Percentiles rank a stretch among this genome's conserved stretches.
These are phyloP conservation scores for Globisporangium okanoganense DNA, from an alignment of 352 stramenopile genomes.

Conservation along the genomic window DNA sequence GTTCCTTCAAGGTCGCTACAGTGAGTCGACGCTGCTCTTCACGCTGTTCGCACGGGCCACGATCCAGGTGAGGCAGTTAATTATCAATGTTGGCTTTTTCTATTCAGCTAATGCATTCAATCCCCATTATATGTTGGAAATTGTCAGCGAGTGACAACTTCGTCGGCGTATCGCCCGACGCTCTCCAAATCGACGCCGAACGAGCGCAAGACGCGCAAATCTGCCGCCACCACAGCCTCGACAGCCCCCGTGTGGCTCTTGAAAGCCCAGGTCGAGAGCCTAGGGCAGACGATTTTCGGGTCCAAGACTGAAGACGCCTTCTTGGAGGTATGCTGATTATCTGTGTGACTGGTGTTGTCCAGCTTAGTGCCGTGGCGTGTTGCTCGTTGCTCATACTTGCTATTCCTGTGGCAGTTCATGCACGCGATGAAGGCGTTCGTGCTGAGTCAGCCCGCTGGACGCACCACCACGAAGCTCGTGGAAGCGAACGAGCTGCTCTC, in stretches of 20 bases:
- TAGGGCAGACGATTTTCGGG: slow-evolving; percentile 42
- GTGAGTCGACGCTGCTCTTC: slow-evolving; percentile 42
- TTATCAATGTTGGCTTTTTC: not conserved
- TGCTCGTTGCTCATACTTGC: not conserved
- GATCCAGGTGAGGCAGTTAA: slow-evolving; percentile 28
- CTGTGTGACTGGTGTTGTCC: not conserved
- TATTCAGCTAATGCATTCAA: not conserved
- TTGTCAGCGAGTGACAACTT: slow-evolving; percentile 19
- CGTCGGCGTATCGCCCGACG: slow-evolving; percentile 24
- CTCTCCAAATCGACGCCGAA: slow-evolving; percentile 10
- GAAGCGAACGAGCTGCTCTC: slow-evolving; percentile 49
- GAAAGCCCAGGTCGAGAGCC: slow-evolving; percentile 35
- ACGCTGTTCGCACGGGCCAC: slow-evolving; percentile 46
- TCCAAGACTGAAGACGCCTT: slow-evolving; percentile 43
- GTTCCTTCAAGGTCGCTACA: slow-evolving; percentile 53
- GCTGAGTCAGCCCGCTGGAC: slow-evolving; percentile 14
- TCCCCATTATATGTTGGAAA: not conserved
- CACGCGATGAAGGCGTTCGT: slow-evolving; percentile 40
- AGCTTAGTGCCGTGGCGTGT: not conserved
- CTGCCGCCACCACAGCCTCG: not conserved
- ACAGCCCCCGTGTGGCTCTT: slow-evolving; percentile 38
- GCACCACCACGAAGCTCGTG: slow-evolving; percentile 20
- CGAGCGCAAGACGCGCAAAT: slow-evolving; percentile 24
- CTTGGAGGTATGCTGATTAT: slow-evolving; percentile 29
- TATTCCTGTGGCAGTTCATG: slow-evolving; percentile 38